A percentile compares a stretch with the other conserved stretches of the same genome.
phyloP scores from a whole-genome alignment of 2,329 filamentous ascomycete species.

The Amauroascus niger region DNA sequence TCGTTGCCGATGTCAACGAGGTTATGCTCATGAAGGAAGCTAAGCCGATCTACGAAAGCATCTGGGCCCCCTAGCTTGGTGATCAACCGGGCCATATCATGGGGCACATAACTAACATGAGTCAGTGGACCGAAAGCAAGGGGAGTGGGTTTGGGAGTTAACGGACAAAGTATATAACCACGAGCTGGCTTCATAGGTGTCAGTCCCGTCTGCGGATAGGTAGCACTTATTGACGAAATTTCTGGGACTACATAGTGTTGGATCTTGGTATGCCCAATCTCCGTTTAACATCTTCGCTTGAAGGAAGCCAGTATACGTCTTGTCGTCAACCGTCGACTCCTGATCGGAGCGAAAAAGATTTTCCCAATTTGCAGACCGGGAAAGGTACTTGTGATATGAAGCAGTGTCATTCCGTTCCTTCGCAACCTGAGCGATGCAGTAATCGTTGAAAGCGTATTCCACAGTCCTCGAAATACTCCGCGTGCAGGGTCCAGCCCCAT shows the following conservation, averaged over 20 bases:
- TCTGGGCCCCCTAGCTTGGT: constrained; percentile 50
- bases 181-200: constrained; percentile 61
- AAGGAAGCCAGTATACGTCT: constrained; percentile 60
- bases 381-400: constrained; percentile 43
- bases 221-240: constrained; percentile 43
- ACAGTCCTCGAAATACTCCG: constrained; percentile 62
- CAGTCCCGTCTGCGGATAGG: constrained; percentile 45
- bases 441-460: constrained; percentile 72
- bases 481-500: constrained; percentile 58
- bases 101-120: constrained; percentile 44
- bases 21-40: constrained; percentile 54
- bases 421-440: constrained; percentile 55
- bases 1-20: constrained; percentile 60
- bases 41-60: constrained; percentile 49
- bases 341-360: constrained; percentile 58
- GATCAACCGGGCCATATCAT: constrained; percentile 48
- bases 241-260: constrained; percentile 52
- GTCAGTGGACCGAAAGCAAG: background rate
- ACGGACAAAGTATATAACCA: constrained; percentile 65
- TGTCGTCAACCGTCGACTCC: constrained; percentile 46
- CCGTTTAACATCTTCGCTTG: constrained; percentile 59
- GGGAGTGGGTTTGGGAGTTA: constrained; percentile 19
- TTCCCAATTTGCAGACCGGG: constrained; percentile 54
- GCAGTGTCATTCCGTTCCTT: constrained; percentile 47
- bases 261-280: constrained; percentile 61